A percentile compares a stretch with the other conserved stretches of the same genome.
Conservation (phyloP, 2,329 filamentous ascomycete species). For the Periglandula ipomoeae region DNA sequence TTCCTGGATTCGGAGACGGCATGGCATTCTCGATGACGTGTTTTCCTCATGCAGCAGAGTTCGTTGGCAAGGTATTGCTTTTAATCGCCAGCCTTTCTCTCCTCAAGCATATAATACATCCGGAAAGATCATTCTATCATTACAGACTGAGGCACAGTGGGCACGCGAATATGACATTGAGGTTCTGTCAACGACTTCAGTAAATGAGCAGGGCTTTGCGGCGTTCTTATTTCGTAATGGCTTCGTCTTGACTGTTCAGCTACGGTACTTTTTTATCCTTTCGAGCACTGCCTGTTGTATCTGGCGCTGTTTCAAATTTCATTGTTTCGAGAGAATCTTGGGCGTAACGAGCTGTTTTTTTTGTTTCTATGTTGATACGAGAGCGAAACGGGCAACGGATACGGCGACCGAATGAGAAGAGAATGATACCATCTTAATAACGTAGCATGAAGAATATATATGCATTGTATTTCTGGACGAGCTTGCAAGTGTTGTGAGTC, state of each 20-base stretch:
- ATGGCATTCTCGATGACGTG: background rate
- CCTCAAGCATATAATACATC: background rate
- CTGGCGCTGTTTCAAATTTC: background rate
- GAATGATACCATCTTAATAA: slow-evolving; percentile 4
- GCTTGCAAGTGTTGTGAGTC: no score
- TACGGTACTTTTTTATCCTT: no score
- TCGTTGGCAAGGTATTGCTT: background rate
- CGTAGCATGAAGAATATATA: background rate
- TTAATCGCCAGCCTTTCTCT: background rate
- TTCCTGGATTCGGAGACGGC: slow-evolving; percentile 9
- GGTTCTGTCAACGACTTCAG: background rate
- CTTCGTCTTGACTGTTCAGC: background rate
- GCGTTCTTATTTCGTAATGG: background rate
- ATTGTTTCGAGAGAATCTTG: background rate
- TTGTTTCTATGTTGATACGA: background rate
- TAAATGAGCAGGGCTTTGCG: background rate
- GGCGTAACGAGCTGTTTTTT: background rate
- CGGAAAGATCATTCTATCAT: background rate
- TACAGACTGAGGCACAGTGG: background rate
- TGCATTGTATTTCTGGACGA: background rate
- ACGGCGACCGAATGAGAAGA: slow-evolving; percentile 5
- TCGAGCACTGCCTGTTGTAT: background rate
- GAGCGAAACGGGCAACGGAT: slow-evolving; percentile 1
- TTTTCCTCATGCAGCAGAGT: background rate
- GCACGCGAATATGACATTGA: background rate